Percentiles rank a stretch among this genome's conserved stretches.
Evolutionary conservation across 164 flowering plant species (phyloP).

Genomic region (Chimonanthus praecox): DNA sequence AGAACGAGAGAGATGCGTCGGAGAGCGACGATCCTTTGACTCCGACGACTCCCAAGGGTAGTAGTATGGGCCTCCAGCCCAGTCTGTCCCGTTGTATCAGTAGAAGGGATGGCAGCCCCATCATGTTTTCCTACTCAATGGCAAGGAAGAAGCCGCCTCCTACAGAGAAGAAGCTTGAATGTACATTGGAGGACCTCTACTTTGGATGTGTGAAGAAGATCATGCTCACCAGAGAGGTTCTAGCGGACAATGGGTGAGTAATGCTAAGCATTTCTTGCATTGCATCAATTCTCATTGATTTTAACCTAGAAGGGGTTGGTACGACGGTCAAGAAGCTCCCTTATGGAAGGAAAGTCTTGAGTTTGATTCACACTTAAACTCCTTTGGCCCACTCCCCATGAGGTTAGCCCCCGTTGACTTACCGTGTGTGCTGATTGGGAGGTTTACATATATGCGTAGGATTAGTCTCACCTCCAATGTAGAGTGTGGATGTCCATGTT

Average conservation of each 20-base stretch:
- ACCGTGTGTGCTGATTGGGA: too few relatives aligned
- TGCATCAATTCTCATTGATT: too few relatives aligned
- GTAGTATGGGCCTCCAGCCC: conserved; percentile 13
- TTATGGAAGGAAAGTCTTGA: too few relatives aligned
- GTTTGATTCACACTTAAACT: too few relatives aligned
- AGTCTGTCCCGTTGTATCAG: conserved; percentile 14
- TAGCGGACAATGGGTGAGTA: conserved; percentile 43
- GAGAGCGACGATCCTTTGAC: conserved; percentile 1
- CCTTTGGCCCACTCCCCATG: too few relatives aligned
- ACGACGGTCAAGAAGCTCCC: too few relatives aligned
- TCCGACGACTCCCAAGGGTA: conserved; percentile 11
- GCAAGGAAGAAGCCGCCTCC: conserved; percentile 38
- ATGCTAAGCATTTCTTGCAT: neutral
- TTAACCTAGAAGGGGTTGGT: too few relatives aligned
- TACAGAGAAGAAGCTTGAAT: conserved; percentile 52
- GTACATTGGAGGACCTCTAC: conserved; percentile 73
- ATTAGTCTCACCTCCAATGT: too few relatives aligned
- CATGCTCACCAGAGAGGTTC: conserved; percentile 45
- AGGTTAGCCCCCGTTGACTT: too few relatives aligned
- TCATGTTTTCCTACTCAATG: conserved; percentile 46
- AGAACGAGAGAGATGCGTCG: neutral
- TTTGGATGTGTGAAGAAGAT: conserved; percentile 61
- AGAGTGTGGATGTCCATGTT: too few relatives aligned
- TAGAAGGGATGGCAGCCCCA: conserved; percentile 28
- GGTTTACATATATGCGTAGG: too few relatives aligned